Conservation (phyloP, 768 basidiomycete species). For the Amanita pseudoporphyria region DNA sequence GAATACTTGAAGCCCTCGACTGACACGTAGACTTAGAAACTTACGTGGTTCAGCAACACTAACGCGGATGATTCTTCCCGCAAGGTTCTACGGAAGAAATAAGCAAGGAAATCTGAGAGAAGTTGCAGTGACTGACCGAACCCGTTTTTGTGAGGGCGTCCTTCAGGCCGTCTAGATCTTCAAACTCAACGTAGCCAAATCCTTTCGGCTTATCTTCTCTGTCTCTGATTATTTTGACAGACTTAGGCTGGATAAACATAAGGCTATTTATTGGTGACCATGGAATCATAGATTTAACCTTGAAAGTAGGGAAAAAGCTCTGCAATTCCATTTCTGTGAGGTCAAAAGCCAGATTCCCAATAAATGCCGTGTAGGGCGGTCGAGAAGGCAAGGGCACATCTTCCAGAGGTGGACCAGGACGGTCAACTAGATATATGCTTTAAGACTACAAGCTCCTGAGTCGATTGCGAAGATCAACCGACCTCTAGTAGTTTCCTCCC, state of each 20-base stretch:
- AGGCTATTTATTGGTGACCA: background rate
- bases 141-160: slow-evolving; percentile 69
- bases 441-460: background rate
- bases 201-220: slow-evolving; percentile 94
- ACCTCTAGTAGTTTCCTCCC: slow-evolving; percentile 48
- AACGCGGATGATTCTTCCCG: slow-evolving; percentile 76
- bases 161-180: slow-evolving; percentile 78
- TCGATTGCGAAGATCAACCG: background rate
- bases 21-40: slow-evolving; percentile 22
- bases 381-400: slow-evolving; percentile 93
- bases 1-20: slow-evolving; percentile 9
- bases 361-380: slow-evolving; percentile 93
- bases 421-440: background rate
- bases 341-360: slow-evolving; percentile 95
- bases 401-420: slow-evolving; percentile 53
- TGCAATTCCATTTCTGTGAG: slow-evolving; percentile 76
- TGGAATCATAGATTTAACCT: slow-evolving; percentile 30
- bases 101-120: background rate
- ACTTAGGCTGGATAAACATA: slow-evolving; percentile 45
- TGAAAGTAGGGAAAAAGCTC: slow-evolving; percentile 61
- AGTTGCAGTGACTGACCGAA: slow-evolving; percentile 36
- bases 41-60: slow-evolving; percentile 95
- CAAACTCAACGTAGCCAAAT: slow-evolving; percentile 96
- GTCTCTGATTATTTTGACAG: slow-evolving; percentile 89
- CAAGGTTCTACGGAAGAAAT: slow-evolving; percentile 39